Evolutionary conservation across 2,329 filamentous ascomycete species (phyloP), one percentile per base, ranked within the genome.

Genomic region (Sclerotinia trifoliorum): DNA sequence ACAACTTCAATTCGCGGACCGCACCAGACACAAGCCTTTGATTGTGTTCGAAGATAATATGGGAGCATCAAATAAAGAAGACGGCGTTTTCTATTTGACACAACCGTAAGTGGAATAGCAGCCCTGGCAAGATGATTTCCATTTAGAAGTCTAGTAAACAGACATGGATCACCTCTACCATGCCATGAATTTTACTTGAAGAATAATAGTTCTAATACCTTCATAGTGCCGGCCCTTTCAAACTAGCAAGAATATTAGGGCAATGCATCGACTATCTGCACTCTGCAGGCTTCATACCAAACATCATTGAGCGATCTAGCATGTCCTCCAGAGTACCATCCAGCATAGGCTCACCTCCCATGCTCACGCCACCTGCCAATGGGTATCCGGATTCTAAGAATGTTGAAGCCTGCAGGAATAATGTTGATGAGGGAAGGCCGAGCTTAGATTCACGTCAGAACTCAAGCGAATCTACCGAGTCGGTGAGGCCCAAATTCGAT

Each of bases 1-100:
- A 8, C 67, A 69, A 32, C 66, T 74, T 44, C 46, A 68, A 5
- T 11, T 35, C 3, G n/a, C 44, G 26, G 54, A 68, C 5, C 39
- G 19, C 24, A 46, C 26, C 35, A 42, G 51, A 46, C 17, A 21
- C 4, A 58, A 71, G 19, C 71, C 72, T 19, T 60, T 73, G 57
- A 72, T 74, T 61, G 65, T 74, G 1, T 70, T 73, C n/a, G 71
- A 73, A 44, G 72, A 74, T 48, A 65, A 60, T 17, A 62, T 42
- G 3, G 55, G 11, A 52, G 46, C 13, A 7, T n/a, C 32, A 8
- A 51, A 35, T 1, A 67, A 68, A 8, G 66, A 57, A 7, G 60
- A 69, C 32, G 71, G 70, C 0, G 55, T 71, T 2, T 69, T 71
- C 24, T 68, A 65, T 29, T 24, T 74, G 6, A 69, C 68, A 17